Percentiles rank a stretch among this genome's conserved stretches.
phyloP scores from a whole-genome alignment of 2,329 filamentous ascomycete genomes.

The Pseudocercospora pini-densiflorae region DNA sequence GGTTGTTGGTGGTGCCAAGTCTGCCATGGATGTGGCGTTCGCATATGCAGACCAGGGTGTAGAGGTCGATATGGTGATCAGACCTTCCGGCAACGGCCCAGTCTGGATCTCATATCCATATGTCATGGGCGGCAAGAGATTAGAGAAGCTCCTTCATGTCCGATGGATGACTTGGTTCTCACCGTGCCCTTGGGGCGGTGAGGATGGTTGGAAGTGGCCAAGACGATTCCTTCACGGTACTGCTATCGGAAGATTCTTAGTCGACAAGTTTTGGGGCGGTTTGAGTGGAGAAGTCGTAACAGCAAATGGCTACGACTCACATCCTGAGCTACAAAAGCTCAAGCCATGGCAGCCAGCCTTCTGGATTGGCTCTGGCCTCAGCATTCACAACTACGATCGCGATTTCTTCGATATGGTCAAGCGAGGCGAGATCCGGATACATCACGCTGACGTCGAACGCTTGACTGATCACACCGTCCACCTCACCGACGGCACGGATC shows the following conservation, averaged over 20 bases:
- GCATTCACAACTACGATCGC: conserved; percentile 62
- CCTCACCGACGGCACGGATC: conserved; percentile 58
- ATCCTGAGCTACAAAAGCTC: conserved; percentile 48
- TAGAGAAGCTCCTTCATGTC: conserved; percentile 70
- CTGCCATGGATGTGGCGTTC: conserved; percentile 67
- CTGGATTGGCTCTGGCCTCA: conserved; percentile 49
- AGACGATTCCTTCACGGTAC: conserved; percentile 64
- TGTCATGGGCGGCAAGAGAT: conserved; percentile 67
- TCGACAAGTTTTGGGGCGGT: conserved; percentile 61
- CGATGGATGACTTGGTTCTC: conserved; percentile 75
- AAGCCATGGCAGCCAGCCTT: conserved; percentile 49
- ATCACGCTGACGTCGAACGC: conserved; percentile 50
- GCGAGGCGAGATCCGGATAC: conserved; percentile 59
- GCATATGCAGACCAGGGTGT: conserved; percentile 57
- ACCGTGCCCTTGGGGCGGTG: conserved; percentile 72
- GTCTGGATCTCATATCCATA: conserved; percentile 64
- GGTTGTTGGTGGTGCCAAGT: conserved; percentile 66
- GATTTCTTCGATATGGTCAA: conserved; percentile 64
- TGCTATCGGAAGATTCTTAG: conserved; percentile 59
- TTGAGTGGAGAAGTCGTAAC: conserved; percentile 59
- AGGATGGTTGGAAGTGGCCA: conserved; percentile 61
- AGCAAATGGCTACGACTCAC: conserved; percentile 51
- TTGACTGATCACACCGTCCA: conserved; percentile 58
- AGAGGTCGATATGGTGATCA: conserved; percentile 62
- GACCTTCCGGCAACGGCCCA: conserved; percentile 63